These are phyloP conservation scores for Neofusicoccum laricinum DNA, from an alignment of 2,329 filamentous ascomycete species.

Conservation along the genomic window DNA sequence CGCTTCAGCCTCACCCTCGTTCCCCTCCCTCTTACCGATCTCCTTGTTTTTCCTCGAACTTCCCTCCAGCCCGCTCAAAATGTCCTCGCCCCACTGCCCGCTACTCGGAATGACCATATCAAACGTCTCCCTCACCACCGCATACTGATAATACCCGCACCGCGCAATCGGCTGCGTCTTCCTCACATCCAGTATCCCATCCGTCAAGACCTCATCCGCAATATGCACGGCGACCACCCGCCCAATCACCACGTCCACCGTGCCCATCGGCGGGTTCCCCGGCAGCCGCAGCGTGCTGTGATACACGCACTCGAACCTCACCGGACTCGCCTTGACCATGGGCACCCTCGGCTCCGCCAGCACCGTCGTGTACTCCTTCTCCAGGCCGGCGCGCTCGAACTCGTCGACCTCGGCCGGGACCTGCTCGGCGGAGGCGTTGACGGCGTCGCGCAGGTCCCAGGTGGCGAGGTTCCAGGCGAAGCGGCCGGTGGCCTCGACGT, in stretches of 20 bases:
- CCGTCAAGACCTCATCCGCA: slow-evolving; percentile 52
- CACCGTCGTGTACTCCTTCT: slow-evolving; percentile 44
- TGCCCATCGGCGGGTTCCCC: slow-evolving; percentile 57
- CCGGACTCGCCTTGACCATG: slow-evolving; percentile 37
- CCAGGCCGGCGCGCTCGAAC: slow-evolving; percentile 50
- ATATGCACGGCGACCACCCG: slow-evolving; percentile 58
- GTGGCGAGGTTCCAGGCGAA: slow-evolving; percentile 62
- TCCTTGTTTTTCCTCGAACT: slow-evolving; percentile 26
- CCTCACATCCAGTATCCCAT: slow-evolving; percentile 54
- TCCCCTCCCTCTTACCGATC: not conserved
- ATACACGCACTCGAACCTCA: slow-evolving; percentile 27
- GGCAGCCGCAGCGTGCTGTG: slow-evolving; percentile 55
- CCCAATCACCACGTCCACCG: slow-evolving; percentile 58
- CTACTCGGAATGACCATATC: slow-evolving; percentile 53
- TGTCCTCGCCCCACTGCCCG: slow-evolving; percentile 28
- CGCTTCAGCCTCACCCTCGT: slow-evolving; percentile 16
- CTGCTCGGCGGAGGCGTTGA: slow-evolving; percentile 55
- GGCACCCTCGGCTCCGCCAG: slow-evolving; percentile 21
- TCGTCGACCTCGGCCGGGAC: slow-evolving; percentile 52
- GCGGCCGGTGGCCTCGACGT: slow-evolving; percentile 54
- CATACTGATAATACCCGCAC: slow-evolving; percentile 60
- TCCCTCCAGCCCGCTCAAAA: slow-evolving; percentile 40
- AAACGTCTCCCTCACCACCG: slow-evolving; percentile 55
- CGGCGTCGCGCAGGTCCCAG: slow-evolving; percentile 52
- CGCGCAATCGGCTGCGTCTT: slow-evolving; percentile 60